Conservation (phyloP, 345 rosid species). For the Cochlearia excelsa region DNA sequence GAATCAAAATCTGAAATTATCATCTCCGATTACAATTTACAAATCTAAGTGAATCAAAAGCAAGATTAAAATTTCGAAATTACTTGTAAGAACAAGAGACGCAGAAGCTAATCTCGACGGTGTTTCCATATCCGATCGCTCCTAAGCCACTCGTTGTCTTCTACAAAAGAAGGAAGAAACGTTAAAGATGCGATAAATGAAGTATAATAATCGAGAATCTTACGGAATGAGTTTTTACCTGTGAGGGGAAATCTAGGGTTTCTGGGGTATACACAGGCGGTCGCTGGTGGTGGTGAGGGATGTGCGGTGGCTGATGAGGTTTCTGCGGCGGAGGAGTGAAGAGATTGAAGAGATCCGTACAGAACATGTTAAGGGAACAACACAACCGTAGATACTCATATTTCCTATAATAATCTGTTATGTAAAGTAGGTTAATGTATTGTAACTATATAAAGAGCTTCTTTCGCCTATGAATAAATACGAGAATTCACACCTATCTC, state of each 20-base stretch:
- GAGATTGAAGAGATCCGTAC: slow-evolving; percentile 51
- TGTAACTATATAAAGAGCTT: no score
- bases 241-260: slow-evolving; percentile 39
- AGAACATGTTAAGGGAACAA: no score
- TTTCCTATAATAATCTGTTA: no score
- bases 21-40: background rate
- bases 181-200: background rate
- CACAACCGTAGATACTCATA: no score
- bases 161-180: slow-evolving; percentile 25
- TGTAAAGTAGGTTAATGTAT: no score
- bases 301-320: slow-evolving; percentile 34
- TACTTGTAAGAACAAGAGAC: slow-evolving; percentile 6
- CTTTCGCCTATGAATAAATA: no score
- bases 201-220: no score
- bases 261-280: slow-evolving; percentile 23
- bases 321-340: slow-evolving; percentile 55
- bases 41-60: background rate
- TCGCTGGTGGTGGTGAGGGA: slow-evolving; percentile 29
- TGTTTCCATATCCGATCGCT: slow-evolving; percentile 50
- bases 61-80: background rate
- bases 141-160: slow-evolving; percentile 33
- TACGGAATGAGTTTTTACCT: no score
- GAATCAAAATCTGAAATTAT: background rate
- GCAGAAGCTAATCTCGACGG: slow-evolving; percentile 55
- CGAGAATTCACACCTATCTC: no score